Base-by-base conservation (phyloP, 805 yeast genomes). In the Nakazawaea pomicola region DNA sequence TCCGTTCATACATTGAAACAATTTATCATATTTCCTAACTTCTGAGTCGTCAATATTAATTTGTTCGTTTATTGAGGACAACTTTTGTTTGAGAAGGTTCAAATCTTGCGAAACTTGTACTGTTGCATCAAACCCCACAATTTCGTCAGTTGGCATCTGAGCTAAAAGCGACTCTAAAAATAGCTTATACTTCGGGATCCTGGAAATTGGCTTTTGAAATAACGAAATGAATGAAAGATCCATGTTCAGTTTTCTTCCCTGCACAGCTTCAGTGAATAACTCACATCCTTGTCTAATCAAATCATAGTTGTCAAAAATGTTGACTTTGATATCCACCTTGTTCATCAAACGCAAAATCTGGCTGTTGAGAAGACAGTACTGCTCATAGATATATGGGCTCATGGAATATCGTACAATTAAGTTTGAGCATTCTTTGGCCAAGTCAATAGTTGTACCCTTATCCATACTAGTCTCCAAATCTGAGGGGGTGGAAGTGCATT, bases 191-290 rank as follows among this genome's bases (percentile, higher is more conserved):
- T 75, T 74, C 3, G 70, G 55, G 7, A 73, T 59, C 46, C 83
- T 55, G 30, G 70, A 56, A 9, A 75, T 61, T 3, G 85, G 83
- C 54, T 67, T 68, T 49, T 76, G 79, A 21, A 74, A 55, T 46
- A 78, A 61, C 0, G 83, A 76, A 24, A 55, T 50, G 37, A 79
- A 74, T 4, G 83, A 70, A 20, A 76, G 59, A 52, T 79, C 85
- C 50, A 66, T 41, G 16, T 48, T 45, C 3, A 46, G 60, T 1
- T 48, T 49, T 3, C 48, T 49, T 4, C 68, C 65, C 46, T 74
- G 74, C 1, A 71, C 59, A 1, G 69, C 61, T 46, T 71, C 74
- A 7, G 68, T 50, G 40, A 62, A 67, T 8, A 41, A 51, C 24
- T 67, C 58, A 61, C 57, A 57, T 17, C 68, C 65, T 40, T 50